A percentile compares a stretch with the other conserved stretches of the same genome.
phyloP scores from a whole-genome alignment of 768 basidiomycete species.

The Mycena rosella region DNA sequence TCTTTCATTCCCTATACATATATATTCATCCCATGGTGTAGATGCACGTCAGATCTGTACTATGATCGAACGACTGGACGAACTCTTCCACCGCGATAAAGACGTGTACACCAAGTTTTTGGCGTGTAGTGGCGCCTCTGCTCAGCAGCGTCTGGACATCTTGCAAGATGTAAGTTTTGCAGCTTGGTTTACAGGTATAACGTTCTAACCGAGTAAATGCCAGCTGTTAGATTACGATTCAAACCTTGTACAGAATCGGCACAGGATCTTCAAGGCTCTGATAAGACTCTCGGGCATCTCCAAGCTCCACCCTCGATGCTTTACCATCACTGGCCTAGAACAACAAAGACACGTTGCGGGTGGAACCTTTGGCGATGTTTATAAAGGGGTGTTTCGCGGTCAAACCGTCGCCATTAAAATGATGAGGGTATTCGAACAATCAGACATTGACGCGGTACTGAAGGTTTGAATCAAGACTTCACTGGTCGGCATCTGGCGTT shows the following conservation, averaged over 20 bases:
- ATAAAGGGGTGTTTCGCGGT: too few relatives aligned
- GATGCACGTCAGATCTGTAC: background rate
- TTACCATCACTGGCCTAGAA: too few relatives aligned
- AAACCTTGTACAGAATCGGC: background rate
- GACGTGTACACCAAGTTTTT: conserved; percentile 16
- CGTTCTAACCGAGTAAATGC: background rate
- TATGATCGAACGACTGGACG: conserved; percentile 9
- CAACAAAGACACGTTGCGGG: too few relatives aligned
- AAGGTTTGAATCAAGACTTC: conserved; percentile 6
- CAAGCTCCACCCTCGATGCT: too few relatives aligned
- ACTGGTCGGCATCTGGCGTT: conserved; percentile 35
- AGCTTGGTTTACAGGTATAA: background rate
- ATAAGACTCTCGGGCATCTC: too few relatives aligned
- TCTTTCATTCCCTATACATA: too few relatives aligned
- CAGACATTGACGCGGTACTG: conserved; percentile 23
- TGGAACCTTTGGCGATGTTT: too few relatives aligned
- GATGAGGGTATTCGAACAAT: conserved; percentile 24
- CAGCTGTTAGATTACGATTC: conserved; percentile 26
- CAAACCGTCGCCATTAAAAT: too few relatives aligned
- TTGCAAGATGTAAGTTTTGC: conserved; percentile 24
- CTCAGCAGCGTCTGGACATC: conserved; percentile 24
- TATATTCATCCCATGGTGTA: too few relatives aligned
- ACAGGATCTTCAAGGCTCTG: conserved; percentile 8
- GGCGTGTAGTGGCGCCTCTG: conserved; percentile 1
- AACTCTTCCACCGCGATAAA: conserved; percentile 8